Conservation (phyloP, 208 protist genomes). For the Wallacemonas rigidus region DNA sequence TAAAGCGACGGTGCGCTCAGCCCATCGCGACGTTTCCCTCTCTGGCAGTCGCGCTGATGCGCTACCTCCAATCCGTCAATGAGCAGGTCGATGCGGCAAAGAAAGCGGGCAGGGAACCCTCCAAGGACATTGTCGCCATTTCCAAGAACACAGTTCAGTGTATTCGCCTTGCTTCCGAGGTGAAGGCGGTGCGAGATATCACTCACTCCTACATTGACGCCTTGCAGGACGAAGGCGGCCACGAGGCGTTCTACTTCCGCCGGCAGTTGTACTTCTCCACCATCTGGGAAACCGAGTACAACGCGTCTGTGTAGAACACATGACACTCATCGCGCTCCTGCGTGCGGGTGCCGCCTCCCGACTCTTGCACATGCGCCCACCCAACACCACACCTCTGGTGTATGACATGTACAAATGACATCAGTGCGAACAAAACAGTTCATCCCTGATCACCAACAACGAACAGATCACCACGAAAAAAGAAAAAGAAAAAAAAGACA, state of each 20-base stretch:
- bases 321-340: no score
- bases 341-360: no score
- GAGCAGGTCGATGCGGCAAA: slow-evolving; percentile 31
- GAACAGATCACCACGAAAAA: no score
- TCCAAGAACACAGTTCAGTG: slow-evolving; percentile 82
- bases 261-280: slow-evolving; percentile 82
- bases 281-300: slow-evolving; percentile 73
- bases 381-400: no score
- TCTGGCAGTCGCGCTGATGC: slow-evolving; percentile 42
- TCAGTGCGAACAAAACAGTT: no score
- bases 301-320: slow-evolving; percentile 46
- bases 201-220: slow-evolving; percentile 56
- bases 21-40: slow-evolving; percentile 19
- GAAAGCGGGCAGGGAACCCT: slow-evolving; percentile 24
- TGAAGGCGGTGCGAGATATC: slow-evolving; percentile 66
- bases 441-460: no score
- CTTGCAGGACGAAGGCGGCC: slow-evolving; percentile 23
- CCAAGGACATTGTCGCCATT: slow-evolving; percentile 53
- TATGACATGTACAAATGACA: no score
- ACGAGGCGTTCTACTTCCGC: slow-evolving; percentile 75
- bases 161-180: slow-evolving; percentile 72
- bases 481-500: no score
- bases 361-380: no score
- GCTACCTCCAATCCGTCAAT: slow-evolving; percentile 60
- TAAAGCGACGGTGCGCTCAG: slow-evolving; percentile 51